Evolutionary conservation across 768 basidiomycete species (phyloP).

Genomic region (Boletus subparvulus): DNA sequence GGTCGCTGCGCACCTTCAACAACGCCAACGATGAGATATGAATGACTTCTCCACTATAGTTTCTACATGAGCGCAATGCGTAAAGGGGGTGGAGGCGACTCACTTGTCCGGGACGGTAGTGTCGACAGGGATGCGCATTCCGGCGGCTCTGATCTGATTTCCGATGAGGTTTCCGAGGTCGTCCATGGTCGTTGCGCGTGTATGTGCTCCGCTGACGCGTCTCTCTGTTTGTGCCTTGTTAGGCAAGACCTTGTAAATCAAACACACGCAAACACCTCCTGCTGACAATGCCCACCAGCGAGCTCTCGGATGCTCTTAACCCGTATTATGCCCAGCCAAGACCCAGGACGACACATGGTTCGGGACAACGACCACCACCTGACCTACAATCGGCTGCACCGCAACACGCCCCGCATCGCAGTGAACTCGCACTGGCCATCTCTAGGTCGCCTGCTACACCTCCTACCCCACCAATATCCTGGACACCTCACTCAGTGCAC

Average conservation of each 20-base stretch:
- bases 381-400: constrained; percentile 34
- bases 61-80: background rate
- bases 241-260: constrained; percentile 27
- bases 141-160: constrained; percentile 43
- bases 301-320: constrained; percentile 78
- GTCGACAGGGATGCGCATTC: constrained; percentile 45
- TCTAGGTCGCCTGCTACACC: constrained; percentile 31
- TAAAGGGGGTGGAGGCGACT: constrained; percentile 16
- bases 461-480: constrained; percentile 32
- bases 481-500: background rate
- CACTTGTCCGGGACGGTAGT: constrained; percentile 74
- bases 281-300: constrained; percentile 58
- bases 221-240: constrained; percentile 21
- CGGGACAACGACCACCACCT: constrained; percentile 23
- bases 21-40: constrained; percentile 98
- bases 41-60: constrained; percentile 81
- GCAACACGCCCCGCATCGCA: constrained; percentile 54
- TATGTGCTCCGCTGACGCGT: constrained; percentile 40
- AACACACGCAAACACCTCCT: constrained; percentile 31
- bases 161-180: constrained; percentile 57
- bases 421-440: constrained; percentile 65
- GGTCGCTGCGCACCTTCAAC: constrained; percentile 67
- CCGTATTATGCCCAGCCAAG: constrained; percentile 54
- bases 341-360: constrained; percentile 25
- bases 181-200: constrained; percentile 22